Evolutionary conservation across 495 filamentous ascomycete species (phyloP).

Genomic region (Geoglossum glabrum): DNA sequence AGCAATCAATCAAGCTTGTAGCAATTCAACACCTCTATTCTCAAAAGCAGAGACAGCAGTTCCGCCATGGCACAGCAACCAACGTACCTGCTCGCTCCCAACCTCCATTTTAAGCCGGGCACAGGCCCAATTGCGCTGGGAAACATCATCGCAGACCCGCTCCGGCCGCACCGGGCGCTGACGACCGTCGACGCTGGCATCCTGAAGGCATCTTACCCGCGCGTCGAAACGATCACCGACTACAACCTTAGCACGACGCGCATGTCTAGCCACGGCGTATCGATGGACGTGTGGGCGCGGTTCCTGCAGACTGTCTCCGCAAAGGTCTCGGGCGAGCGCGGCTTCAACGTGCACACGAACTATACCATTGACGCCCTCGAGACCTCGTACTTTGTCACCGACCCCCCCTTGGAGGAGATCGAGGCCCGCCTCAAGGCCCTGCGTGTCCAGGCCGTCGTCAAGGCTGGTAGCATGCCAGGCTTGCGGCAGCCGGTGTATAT

Average conservation of each 20-base stretch:
- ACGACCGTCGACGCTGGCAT: neutral
- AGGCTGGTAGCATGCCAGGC: neutral
- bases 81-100: neutral
- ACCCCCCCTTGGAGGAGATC: neutral
- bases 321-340: neutral
- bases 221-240: neutral
- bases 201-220: neutral
- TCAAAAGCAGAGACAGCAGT: too few species aligned
- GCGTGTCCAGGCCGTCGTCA: neutral
- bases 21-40: too few species aligned
- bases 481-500: neutral
- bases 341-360: neutral
- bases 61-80: too few species aligned
- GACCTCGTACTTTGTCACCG: neutral
- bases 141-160: slow-evolving; percentile 6
- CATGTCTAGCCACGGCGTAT: neutral
- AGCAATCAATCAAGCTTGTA: too few species aligned
- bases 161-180: neutral
- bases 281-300: neutral
- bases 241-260: neutral
- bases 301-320: neutral
- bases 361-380: neutral
- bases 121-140: slow-evolving; percentile 5
- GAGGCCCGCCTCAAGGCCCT: neutral
- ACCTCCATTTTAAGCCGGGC: neutral